Conservation (phyloP, 192 early-diverging fungal species). For the Oehlia diaphana region DNA sequence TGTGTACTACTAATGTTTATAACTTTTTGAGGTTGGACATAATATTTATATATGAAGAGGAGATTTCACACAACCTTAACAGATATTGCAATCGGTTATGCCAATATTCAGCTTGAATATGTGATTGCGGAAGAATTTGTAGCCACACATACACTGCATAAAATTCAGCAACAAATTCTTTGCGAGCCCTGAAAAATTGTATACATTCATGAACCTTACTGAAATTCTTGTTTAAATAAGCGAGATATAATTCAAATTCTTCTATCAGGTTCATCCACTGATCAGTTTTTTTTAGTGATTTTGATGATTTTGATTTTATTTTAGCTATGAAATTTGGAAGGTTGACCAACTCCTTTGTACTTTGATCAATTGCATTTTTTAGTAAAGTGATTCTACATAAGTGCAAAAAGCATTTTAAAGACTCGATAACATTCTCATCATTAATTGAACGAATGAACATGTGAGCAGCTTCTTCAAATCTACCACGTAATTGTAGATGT, state of each 20-base stretch:
- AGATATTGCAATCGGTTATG: slow-evolving; percentile 4
- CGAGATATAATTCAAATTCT: not conserved
- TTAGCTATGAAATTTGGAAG: no score
- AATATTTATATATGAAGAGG: not conserved
- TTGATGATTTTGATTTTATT: not conserved
- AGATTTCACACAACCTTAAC: not conserved
- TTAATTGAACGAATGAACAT: not conserved
- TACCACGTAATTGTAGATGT: not conserved
- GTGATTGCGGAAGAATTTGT: not conserved
- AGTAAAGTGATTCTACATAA: slow-evolving; percentile 20
- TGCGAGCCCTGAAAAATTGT: not conserved
- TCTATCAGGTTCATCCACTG: not conserved
- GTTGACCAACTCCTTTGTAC: no score
- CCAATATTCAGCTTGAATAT: slow-evolving; percentile 3
- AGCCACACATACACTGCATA: not conserved
- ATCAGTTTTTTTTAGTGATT: not conserved
- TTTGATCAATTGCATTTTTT: not conserved
- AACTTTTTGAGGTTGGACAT: not conserved
- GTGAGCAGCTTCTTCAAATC: slow-evolving; percentile 2
- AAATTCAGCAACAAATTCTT: slow-evolving; percentile 1
- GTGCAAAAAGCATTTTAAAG: not conserved
- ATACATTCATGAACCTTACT: not conserved
- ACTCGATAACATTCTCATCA: not conserved
- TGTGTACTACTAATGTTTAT: not conserved
- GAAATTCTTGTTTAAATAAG: slow-evolving; percentile 17